These are phyloP conservation scores for Apiospora kogelbergensis DNA, from an alignment of 2,329 filamentous ascomycete genomes.

Conservation along the genomic window DNA sequence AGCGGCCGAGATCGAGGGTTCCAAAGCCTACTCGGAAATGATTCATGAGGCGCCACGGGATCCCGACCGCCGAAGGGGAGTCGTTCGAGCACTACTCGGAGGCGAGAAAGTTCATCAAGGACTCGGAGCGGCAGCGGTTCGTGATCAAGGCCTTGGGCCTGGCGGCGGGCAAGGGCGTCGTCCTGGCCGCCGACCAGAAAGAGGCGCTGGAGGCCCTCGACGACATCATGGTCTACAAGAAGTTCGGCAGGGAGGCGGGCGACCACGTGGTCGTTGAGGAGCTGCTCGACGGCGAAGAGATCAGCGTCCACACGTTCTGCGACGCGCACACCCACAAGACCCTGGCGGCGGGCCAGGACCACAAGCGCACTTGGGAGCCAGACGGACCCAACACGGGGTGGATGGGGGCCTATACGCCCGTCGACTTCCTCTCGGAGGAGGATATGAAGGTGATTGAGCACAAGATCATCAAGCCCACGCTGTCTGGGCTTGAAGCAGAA, in stretches of 20 bases:
- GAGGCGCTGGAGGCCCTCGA: constrained; percentile 64
- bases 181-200: constrained; percentile 40
- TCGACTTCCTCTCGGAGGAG: neutral
- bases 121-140: accelerated
- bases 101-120: neutral
- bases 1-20: constrained; percentile 74
- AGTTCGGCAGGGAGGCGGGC: constrained; percentile 63
- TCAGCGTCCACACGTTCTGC: constrained; percentile 67
- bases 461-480: neutral
- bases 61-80: constrained; percentile 30
- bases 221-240: constrained; percentile 66
- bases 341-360: constrained; percentile 71
- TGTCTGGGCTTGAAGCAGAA: neutral
- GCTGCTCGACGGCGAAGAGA: constrained; percentile 67
- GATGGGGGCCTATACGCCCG: neutral
- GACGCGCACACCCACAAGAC: constrained; percentile 65
- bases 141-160: constrained; percentile 31
- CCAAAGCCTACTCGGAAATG: constrained; percentile 76
- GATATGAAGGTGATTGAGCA: neutral
- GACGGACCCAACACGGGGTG: neutral
- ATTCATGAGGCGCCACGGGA: constrained; percentile 72
- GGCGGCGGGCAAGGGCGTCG: constrained; percentile 69
- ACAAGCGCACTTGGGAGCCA: constrained; percentile 46
- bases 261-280: constrained; percentile 74
- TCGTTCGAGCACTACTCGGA: neutral